Evolutionary conservation across 768 basidiomycete genomes (phyloP).

Genomic region (Chiua virens): DNA sequence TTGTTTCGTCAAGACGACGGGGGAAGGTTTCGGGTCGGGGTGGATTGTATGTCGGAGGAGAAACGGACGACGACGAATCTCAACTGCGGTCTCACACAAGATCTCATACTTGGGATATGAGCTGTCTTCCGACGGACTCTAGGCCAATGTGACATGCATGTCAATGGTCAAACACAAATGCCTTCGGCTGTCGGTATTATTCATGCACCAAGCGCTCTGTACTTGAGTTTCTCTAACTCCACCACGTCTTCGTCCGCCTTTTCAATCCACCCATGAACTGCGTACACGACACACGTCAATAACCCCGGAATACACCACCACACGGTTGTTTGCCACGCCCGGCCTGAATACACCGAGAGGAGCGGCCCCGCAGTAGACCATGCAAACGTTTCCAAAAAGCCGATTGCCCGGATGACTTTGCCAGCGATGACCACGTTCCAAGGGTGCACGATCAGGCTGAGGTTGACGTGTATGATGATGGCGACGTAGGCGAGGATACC

Average conservation of each 20-base stretch:
- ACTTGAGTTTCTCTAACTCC: slow-evolving; percentile 53
- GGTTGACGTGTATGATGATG: slow-evolving; percentile 51
- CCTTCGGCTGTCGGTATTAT: too few species aligned
- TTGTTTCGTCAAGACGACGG: too few species aligned
- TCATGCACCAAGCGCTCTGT: slow-evolving; percentile 55
- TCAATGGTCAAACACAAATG: neutral
- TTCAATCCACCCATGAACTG: slow-evolving; percentile 44
- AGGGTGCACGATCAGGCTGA: slow-evolving; percentile 44
- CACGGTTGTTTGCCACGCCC: slow-evolving; percentile 50
- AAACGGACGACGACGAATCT: too few species aligned
- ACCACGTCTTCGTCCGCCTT: slow-evolving; percentile 47
- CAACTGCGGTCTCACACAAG: too few species aligned
- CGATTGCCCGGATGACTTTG: slow-evolving; percentile 31
- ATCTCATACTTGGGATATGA: too few species aligned
- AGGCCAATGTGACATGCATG: too few species aligned
- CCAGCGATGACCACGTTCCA: slow-evolving; percentile 29
- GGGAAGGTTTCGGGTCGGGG: too few species aligned
- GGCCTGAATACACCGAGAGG: slow-evolving; percentile 46
- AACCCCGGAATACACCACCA: slow-evolving; percentile 53
- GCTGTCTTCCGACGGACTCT: too few species aligned
- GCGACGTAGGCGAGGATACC: slow-evolving; percentile 47
- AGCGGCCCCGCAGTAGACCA: slow-evolving; percentile 50
- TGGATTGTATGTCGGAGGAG: too few species aligned
- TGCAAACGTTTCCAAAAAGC: slow-evolving; percentile 31
- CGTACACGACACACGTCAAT: slow-evolving; percentile 47